These are phyloP conservation scores for Leishmania arabica DNA, from an alignment of 208 protist genomes.

Conservation along the genomic window DNA sequence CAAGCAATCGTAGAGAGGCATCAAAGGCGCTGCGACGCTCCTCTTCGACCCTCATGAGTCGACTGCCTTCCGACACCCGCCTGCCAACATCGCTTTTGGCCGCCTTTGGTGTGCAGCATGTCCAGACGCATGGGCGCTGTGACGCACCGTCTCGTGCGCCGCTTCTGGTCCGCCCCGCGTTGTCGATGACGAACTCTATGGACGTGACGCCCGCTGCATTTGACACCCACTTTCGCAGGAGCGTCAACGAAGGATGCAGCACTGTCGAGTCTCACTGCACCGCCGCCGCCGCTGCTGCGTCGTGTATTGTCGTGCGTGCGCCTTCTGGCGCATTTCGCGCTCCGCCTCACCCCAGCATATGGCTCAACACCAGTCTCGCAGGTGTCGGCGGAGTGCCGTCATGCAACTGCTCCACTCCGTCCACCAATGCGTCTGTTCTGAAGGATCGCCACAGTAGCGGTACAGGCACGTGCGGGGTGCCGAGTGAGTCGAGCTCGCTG, in stretches of 20 bases:
- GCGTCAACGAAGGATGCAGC: neutral
- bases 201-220: neutral
- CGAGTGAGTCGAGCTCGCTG: neutral
- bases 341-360: neutral
- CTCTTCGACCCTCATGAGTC: neutral
- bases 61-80: neutral
- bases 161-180: too few relatives aligned
- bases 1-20: neutral
- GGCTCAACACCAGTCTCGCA: neutral
- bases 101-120: neutral
- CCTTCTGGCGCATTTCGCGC: neutral
- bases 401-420: conserved; percentile 4
- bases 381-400: neutral
- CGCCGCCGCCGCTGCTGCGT: neutral
- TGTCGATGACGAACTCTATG: neutral
- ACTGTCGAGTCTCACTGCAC: neutral
- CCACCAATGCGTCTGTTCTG: neutral
- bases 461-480: neutral
- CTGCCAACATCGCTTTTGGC: neutral
- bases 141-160: neutral
- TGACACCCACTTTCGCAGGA: neutral
- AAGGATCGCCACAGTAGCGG: conserved; percentile 4
- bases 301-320: neutral
- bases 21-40: too few relatives aligned
- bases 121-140: neutral